Conservation (phyloP, 2,329 filamentous ascomycete genomes). For the Lachnellula subtilissima region DNA sequence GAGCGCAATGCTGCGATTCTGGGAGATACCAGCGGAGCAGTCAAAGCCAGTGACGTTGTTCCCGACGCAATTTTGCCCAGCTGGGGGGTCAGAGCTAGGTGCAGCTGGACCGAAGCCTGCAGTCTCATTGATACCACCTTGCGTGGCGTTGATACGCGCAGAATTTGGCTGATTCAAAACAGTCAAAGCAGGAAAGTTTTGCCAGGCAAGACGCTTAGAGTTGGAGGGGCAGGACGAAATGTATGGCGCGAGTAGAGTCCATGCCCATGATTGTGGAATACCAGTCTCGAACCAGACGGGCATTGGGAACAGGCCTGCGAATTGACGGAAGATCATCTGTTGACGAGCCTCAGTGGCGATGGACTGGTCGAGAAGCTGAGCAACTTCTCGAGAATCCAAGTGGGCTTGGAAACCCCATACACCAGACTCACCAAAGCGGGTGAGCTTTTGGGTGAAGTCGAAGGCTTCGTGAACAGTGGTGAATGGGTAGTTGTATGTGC, state of each 20-base stretch:
- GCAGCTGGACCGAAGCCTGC: slow-evolving; percentile 45
- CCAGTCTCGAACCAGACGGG: slow-evolving; percentile 77
- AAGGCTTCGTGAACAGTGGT: slow-evolving; percentile 70
- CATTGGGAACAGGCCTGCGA: slow-evolving; percentile 74
- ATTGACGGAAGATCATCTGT: slow-evolving; percentile 80
- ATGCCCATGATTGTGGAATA: slow-evolving; percentile 79
- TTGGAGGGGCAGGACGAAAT: slow-evolving; percentile 70
- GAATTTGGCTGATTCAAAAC: slow-evolving; percentile 75
- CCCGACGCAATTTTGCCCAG: slow-evolving; percentile 51
- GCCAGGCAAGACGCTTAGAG: slow-evolving; percentile 73
- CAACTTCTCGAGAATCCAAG: slow-evolving; percentile 70
- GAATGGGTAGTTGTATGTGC: slow-evolving; percentile 78
- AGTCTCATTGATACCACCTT: slow-evolving; percentile 59
- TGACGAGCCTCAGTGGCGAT: slow-evolving; percentile 77
- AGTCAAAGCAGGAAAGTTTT: slow-evolving; percentile 72
- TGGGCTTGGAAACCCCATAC: slow-evolving; percentile 79
- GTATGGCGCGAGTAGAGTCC: slow-evolving; percentile 76
- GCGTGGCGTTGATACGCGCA: slow-evolving; percentile 58
- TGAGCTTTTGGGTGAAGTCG: slow-evolving; percentile 83
- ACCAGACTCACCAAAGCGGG: slow-evolving; percentile 72
- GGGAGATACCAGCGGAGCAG: slow-evolving; percentile 60
- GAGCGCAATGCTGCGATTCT: slow-evolving; percentile 66
- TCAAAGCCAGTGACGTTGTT: slow-evolving; percentile 48
- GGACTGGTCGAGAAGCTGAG: slow-evolving; percentile 67
- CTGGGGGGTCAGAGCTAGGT: slow-evolving; percentile 34